Base-by-base conservation (phyloP, 192 early-diverging fungal genomes). In the Coemansia sp. region DNA sequence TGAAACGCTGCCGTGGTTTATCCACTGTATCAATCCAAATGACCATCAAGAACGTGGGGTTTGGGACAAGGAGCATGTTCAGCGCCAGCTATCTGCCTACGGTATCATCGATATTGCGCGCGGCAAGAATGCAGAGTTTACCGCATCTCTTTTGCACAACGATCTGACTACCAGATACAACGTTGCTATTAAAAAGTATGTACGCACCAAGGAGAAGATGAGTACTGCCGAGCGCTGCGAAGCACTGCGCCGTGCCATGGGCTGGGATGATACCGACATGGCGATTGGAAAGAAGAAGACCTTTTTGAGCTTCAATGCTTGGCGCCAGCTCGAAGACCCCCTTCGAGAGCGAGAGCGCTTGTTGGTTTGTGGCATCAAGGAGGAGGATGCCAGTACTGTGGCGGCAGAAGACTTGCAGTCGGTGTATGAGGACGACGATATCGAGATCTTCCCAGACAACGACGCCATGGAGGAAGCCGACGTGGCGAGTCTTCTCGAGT, bases 261-360 rank as follows among this genome's bases (percentile, higher is more conserved):
- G 80, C 24, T 87, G 83, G 83, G 44, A 54, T 27, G 59, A 64
- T 50, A 58, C 58, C 29, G 79, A 84, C 56, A 79, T 80, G 64
- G 74, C 80, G 13, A 68, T 86, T 18, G 84, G 86, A 26, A 65
- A 73, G 25, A 78, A 67, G 34, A 78, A 87, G 50, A 72, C 88
- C 4, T 94, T 83, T 52, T 56, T 97, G 29, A 81, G 80, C 55
- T 92, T 92, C 56, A 50, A 26, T 3, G 80, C 80, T 18, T 97
- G 93, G 95, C 81, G 87, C 51, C 77, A 79, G 32, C 80, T 97
- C 14, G 95, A 97, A 65, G 84, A 87, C 48, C 72, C 72, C 14
- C 82, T 97, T 41, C 79, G 86, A n/a, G 81, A 77, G 34, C 55
- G 73, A 17, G 88, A 93, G 55, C 81, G 78, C 20, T 79, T 77